These are phyloP conservation scores for Kalmusia sp. DNA, from an alignment of 2,329 filamentous ascomycete species.

Conservation along the genomic window DNA sequence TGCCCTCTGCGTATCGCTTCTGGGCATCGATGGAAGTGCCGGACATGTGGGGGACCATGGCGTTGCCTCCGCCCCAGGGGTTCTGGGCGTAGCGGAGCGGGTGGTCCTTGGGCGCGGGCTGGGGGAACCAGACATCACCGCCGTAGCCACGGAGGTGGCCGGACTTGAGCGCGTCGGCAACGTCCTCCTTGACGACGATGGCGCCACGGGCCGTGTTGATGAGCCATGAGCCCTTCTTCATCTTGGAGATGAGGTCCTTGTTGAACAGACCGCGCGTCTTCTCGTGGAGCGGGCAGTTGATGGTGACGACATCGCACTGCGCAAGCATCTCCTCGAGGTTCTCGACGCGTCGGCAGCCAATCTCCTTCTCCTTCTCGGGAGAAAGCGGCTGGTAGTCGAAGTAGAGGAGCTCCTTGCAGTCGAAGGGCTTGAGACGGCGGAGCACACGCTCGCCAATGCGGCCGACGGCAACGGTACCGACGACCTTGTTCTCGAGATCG, in stretches of 20 bases:
- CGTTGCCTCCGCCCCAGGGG: constrained; percentile 95
- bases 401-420: constrained; percentile 99
- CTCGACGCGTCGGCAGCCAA: constrained; percentile 89
- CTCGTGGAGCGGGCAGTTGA: constrained; percentile 99
- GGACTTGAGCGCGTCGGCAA: constrained; percentile 88
- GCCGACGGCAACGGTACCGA: constrained; percentile 96
- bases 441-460: constrained; percentile 98
- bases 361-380: constrained; percentile 89
- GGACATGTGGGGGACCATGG: constrained; percentile 99
- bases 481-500: constrained; percentile 96
- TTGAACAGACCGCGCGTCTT: constrained; percentile 97
- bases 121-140: constrained; percentile 95
- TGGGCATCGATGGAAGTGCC: constrained; percentile 98
- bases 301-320: constrained; percentile 97
- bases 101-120: constrained; percentile 94
- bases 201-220: constrained; percentile 98
- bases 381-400: constrained; percentile 97
- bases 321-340: constrained; percentile 90
- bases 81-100: constrained; percentile 90
- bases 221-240: constrained; percentile 98
- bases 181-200: constrained; percentile 99
- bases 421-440: constrained; percentile 93
- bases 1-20: constrained; percentile 81
- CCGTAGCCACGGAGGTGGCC: constrained; percentile 91
- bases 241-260: constrained; percentile 98